Base-by-base conservation (phyloP, 176 grass and related monocot species). In the Triticum aestivum region DNA sequence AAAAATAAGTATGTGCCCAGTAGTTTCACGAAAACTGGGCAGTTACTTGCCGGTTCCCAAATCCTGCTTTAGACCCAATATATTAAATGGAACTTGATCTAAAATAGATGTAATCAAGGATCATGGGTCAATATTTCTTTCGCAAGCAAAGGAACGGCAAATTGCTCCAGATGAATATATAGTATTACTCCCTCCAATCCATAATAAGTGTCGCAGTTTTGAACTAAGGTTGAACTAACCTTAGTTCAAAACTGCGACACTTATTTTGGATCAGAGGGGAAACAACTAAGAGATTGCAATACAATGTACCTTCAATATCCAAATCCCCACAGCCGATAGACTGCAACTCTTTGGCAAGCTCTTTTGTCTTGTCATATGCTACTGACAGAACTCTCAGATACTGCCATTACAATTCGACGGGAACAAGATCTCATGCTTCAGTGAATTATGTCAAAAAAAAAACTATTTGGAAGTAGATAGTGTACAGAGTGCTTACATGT, bases 301-400 rank as follows among this genome's bases (percentile, higher is more conserved):
- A 47, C 65, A 76, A 83, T 23, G 34, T 90, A 99, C 97, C 97
- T 99, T 99, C 94, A 71, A 94, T 91, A 82, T 99, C 97, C 85
- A 99, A 93, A 68, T 99, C 94, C n/a, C 97, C 97, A 91, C 97
- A 99, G 35, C 97, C 94, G 23, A 96, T 79, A 81, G 97, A 91
- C 87, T 95, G 97, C 73, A 99, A 87, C 35, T 96, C 97, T 82
- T 96, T 99, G 54, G 94, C 92, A 89, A 99, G 90, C 85, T 96
- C 92, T 92, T 94, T 86, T 56, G 97, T 99, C 84, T 91, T 96
- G 73, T 94, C 94, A 69, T 94, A 99, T 78, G 97, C 84, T 87
- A 99, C 94, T 66, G 97, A 89, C 67, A 99, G 81, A 70, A 96
- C 86, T 92, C 92, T 99, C 49, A 99, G 85, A 85, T 99, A 99